Base-by-base conservation (phyloP, 768 basidiomycete genomes). In the Postia placenta region DNA sequence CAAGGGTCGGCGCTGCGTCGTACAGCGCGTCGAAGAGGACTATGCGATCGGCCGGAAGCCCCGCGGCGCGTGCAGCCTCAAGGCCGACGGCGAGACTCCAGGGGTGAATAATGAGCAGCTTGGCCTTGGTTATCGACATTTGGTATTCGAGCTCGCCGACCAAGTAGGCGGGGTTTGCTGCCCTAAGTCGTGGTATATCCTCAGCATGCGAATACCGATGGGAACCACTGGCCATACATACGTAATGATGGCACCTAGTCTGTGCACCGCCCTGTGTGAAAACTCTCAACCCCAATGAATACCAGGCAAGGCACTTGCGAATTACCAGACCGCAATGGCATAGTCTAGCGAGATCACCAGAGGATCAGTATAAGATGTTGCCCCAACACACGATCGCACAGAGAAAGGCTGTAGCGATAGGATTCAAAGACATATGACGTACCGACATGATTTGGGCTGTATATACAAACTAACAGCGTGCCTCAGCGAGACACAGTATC, bases 361-460 rank as follows among this genome's bases (percentile, higher is more conserved):
- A 7, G 14, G 7, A n/a, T n/a, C n/a, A n/a, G n/a, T n/a, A n/a
- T n/a, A n/a, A n/a, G n/a, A n/a, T n/a, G n/a, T n/a, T n/a, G n/a
- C n/a, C n/a, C n/a, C n/a, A n/a, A n/a, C n/a, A n/a, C n/a, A n/a
- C n/a, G n/a, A n/a, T n/a, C n/a, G n/a, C n/a, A n/a, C n/a, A n/a
- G n/a, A n/a, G n/a, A n/a, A n/a, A n/a, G n/a, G n/a, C n/a, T n/a
- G n/a, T n/a, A n/a, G n/a, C n/a, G n/a, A n/a, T n/a, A n/a, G n/a
- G n/a, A n/a, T n/a, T n/a, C n/a, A n/a, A n/a, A n/a, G n/a, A 42
- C 20, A 37, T 35, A 19, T 11, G 19, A 56, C 62, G 41, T 33
- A 60, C 60, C 83, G 36, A 85, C 60, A 56, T 85, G 80, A 59
- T 87, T 87, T 24, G 80, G 74, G 51, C 82, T 81, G 61, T 79